phyloP scores from a whole-genome alignment of 2,329 filamentous ascomycete genomes.

The Colletotrichum kahawae region DNA sequence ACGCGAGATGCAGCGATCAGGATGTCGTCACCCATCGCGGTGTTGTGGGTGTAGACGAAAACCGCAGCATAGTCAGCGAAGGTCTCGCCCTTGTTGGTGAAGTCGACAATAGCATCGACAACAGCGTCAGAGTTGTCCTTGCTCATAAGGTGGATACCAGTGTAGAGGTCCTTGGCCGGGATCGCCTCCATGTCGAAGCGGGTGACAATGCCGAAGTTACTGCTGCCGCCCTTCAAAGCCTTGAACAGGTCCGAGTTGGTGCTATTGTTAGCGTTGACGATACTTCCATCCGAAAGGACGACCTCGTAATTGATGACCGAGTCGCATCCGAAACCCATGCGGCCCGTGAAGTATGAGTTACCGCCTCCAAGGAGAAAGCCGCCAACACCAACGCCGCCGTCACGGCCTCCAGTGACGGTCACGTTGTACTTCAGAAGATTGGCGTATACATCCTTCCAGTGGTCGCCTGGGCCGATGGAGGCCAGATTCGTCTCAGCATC shows the following conservation, averaged over 20 bases:
- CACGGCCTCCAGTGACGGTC: constrained; percentile 48
- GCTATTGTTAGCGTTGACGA: constrained; percentile 42
- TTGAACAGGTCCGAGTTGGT: constrained; percentile 48
- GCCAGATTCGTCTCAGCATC: constrained; percentile 12
- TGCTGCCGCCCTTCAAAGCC: constrained; percentile 53
- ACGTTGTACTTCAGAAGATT: constrained; percentile 24
- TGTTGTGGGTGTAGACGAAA: constrained; percentile 29
- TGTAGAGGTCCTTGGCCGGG: constrained; percentile 12
- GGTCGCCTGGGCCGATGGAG: constrained; percentile 1
- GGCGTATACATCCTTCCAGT: constrained; percentile 19
- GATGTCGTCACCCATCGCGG: constrained; percentile 6
- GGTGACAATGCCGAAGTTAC: constrained; percentile 50
- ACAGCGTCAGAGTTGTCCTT: constrained; percentile 18
- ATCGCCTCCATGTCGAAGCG: constrained; percentile 31
- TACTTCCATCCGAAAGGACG: constrained; percentile 46
- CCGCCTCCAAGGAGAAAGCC: constrained; percentile 53
- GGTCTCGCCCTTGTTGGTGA: constrained; percentile 44
- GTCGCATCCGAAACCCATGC: constrained; percentile 51
- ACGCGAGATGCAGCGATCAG: constrained; percentile 22
- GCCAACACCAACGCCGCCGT: constrained; percentile 45
- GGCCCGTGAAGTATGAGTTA: constrained; percentile 50
- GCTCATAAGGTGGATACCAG: constrained; percentile 14
- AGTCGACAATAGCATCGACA: constrained; percentile 36
- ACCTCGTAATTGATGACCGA: constrained; percentile 48
- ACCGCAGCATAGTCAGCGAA: constrained; percentile 29